Base-by-base conservation (phyloP, 352 stramenopile genomes). In the Globisporangium viniferum region DNA sequence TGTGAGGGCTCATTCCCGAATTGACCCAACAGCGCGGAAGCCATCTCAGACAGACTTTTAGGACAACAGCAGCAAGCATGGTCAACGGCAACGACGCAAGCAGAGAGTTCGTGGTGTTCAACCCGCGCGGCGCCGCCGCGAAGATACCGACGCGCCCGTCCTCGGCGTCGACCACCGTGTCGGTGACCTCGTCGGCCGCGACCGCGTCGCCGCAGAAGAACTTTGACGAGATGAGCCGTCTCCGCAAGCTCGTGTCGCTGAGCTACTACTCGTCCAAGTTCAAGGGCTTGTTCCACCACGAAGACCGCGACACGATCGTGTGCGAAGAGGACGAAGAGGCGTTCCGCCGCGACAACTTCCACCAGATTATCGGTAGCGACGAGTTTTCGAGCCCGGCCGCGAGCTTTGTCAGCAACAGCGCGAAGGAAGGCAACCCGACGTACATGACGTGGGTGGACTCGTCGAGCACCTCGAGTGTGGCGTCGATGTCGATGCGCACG, bases 211-310 rank as follows among this genome's bases (percentile, higher is more conserved):
- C 58, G 64, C 57, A 60, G 27, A 65, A 70, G 35, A 41, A 14
- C 51, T 33, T 56, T 27, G 71, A 84, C 14, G 80, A 86, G 22
- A 68, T 64, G 63, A 77, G 76, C 66, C 75, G 69, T 9, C 64
- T 89, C 20, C 79, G 78, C 49, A 89, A 90, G 64, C 74, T 87
- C 68, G 82, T 78, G 67, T 92, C 84, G 53, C 60, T 92, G 41
- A 73, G 57, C 39, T 91, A 91, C 67, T 72, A 90, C 49, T 66
- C 74, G 57, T 60, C 72, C 64, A 90, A 91, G 64, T 36, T 92
- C 48, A 80, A 76, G 59, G 65, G 69, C 56, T 79, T 77, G 67
- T 76, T 92, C n/a, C 80, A 81, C 53, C 78, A 70, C 54, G 75
- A 84, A 12, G 69, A 84, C 55, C 84, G 81, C 48, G 80, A 87